Evolutionary conservation across 2,329 filamentous ascomycete species (phyloP).

Genomic region (Elsinoe necatrix): DNA sequence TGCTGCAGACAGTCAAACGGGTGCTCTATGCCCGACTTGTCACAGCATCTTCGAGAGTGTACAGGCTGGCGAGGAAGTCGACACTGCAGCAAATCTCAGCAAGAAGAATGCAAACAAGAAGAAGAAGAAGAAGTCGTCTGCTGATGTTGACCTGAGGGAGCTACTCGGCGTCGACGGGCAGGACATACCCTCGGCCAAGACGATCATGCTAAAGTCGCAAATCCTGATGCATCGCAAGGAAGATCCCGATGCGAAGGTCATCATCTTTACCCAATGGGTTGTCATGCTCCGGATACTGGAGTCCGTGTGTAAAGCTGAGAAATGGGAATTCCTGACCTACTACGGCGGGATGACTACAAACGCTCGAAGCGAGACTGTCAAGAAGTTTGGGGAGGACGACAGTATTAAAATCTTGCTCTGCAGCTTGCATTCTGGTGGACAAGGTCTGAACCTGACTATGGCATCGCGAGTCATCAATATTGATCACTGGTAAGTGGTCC

Average conservation of each 20-base stretch:
- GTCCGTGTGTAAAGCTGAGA: slow-evolving; percentile 42
- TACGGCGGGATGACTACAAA: slow-evolving; percentile 42
- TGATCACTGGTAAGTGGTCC: slow-evolving; percentile 44
- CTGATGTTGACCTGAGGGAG: slow-evolving; percentile 23
- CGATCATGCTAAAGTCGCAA: slow-evolving; percentile 37
- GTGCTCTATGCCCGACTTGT: slow-evolving; percentile 29
- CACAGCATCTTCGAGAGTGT: slow-evolving; percentile 23
- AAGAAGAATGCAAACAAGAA: slow-evolving; percentile 19
- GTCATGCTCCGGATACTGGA: slow-evolving; percentile 44
- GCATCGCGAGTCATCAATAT: slow-evolving; percentile 43
- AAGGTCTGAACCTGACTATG: slow-evolving; percentile 51
- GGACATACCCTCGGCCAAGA: slow-evolving; percentile 39
- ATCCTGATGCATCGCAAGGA: slow-evolving; percentile 38
- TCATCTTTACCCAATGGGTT: slow-evolving; percentile 53
- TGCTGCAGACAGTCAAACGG: slow-evolving; percentile 15
- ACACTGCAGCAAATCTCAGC: neutral
- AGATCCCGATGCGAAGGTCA: slow-evolving; percentile 45
- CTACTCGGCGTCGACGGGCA: slow-evolving; percentile 33
- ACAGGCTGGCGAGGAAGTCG: slow-evolving; percentile 21
- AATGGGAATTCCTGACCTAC: slow-evolving; percentile 42
- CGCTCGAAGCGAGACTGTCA: slow-evolving; percentile 39
- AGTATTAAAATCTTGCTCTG: slow-evolving; percentile 44
- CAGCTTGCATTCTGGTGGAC: slow-evolving; percentile 49
- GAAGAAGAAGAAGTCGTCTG: slow-evolving; percentile 19
- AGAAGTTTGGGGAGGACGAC: slow-evolving; percentile 36